phyloP scores from a whole-genome alignment of 306 rosid genomes.

The Clitoria ternatea region DNA sequence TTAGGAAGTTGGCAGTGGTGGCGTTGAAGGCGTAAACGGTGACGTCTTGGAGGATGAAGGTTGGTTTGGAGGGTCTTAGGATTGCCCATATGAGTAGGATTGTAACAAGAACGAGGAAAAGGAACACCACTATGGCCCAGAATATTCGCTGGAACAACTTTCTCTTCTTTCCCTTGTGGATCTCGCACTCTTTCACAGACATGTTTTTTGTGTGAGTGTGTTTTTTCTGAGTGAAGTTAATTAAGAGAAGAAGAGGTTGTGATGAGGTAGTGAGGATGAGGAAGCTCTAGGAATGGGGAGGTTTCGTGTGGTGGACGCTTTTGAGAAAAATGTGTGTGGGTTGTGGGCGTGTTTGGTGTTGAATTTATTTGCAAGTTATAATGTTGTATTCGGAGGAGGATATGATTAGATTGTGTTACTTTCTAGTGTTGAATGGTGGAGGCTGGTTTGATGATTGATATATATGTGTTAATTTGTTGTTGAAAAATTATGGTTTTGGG shows the following conservation, averaged over 20 bases:
- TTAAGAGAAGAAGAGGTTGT: neutral
- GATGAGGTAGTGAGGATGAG: neutral
- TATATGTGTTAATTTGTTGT: too few species aligned
- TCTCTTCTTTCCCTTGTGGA: slow-evolving; percentile 39
- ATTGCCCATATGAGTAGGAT: slow-evolving; percentile 74
- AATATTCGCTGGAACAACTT: neutral
- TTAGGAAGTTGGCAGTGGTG: slow-evolving; percentile 56
- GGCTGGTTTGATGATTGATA: slow-evolving; percentile 17
- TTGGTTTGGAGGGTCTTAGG: slow-evolving; percentile 70
- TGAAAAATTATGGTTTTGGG: slow-evolving; percentile 11
- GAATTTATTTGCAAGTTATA: neutral
- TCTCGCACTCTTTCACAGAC: slow-evolving; percentile 56
- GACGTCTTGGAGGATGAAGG: slow-evolving; percentile 77
- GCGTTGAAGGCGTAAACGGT: slow-evolving; percentile 88
- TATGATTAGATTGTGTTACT: slow-evolving; percentile 26
- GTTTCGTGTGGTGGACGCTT: slow-evolving; percentile 28
- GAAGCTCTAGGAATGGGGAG: neutral
- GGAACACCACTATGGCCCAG: slow-evolving; percentile 42
- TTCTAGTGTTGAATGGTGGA: slow-evolving; percentile 31
- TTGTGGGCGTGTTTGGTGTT: neutral
- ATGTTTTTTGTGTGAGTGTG: slow-evolving; percentile 16
- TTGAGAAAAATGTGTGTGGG: neutral
- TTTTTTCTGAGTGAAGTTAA: too few species aligned
- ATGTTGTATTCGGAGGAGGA: neutral
- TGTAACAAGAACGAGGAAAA: slow-evolving; percentile 46